phyloP scores from a whole-genome alignment of 305 asterid genomes.

The Fraxinus angustifolia region DNA sequence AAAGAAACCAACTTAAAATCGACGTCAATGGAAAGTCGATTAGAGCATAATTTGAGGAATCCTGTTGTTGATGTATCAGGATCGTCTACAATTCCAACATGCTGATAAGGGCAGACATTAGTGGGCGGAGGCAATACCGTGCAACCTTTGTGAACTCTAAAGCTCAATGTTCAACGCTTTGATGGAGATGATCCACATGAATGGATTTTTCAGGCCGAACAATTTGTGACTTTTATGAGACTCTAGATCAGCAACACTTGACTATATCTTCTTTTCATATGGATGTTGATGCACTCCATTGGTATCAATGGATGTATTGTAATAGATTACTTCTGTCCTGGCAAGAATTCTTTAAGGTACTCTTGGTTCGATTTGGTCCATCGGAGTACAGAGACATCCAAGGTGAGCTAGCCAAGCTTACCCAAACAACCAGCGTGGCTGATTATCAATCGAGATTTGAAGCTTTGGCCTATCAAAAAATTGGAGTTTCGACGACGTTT shows the following conservation, averaged over 20 bases:
- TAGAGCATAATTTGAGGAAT: too few relatives aligned
- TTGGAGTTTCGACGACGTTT: not conserved
- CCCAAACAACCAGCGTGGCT: not conserved
- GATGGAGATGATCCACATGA: not conserved
- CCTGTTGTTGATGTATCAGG: too few relatives aligned
- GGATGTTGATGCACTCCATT: not conserved
- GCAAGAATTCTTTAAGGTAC: not conserved
- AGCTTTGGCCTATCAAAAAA: not conserved
- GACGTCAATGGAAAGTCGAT: not conserved
- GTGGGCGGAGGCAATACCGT: too few relatives aligned
- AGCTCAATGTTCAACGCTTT: not conserved
- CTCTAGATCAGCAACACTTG: not conserved
- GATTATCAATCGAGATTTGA: not conserved
- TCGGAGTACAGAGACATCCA: not conserved
- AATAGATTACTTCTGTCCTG: not conserved
- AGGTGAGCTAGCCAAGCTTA: not conserved
- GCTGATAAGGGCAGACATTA: too few relatives aligned
- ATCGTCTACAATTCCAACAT: too few relatives aligned
- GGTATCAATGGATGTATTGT: conserved; percentile 1
- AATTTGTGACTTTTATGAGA: not conserved
- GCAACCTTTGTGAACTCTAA: not conserved
- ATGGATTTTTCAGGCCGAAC: not conserved
- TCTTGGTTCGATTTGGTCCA: not conserved
- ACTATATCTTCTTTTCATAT: not conserved
- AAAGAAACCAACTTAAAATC: too few relatives aligned